Conservation (phyloP, 768 basidiomycete species). For the Suillus tomentosus region DNA sequence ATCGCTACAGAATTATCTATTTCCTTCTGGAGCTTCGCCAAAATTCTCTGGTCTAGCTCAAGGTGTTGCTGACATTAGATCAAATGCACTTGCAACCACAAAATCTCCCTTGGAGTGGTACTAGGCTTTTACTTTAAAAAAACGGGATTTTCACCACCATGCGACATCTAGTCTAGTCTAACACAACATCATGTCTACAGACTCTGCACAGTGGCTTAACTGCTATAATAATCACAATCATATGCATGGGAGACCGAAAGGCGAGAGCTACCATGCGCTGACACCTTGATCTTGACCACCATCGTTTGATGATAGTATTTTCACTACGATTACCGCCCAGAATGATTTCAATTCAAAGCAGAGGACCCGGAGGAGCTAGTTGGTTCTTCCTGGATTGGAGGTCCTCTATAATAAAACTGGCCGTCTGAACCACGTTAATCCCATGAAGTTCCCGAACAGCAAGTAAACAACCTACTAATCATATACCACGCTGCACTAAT, state of each 20-base stretch:
- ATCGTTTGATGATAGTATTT: neutral
- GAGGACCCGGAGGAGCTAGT: neutral
- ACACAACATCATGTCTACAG: neutral
- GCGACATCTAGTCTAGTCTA: neutral
- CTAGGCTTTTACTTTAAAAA: neutral
- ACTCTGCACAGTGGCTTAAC: neutral
- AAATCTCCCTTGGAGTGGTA: too few species aligned
- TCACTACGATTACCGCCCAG: too few species aligned
- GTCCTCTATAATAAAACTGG: slow-evolving; percentile 44
- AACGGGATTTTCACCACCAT: neutral
- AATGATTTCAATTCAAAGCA: neutral
- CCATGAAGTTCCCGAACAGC: neutral
- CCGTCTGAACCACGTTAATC: slow-evolving; percentile 36
- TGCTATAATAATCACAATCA: neutral
- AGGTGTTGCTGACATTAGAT: too few species aligned
- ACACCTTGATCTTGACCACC: neutral
- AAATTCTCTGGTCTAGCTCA: too few species aligned
- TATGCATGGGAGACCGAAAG: neutral
- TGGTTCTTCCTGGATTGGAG: slow-evolving; percentile 37
- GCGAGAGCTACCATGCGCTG: neutral
- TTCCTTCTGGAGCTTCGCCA: too few species aligned
- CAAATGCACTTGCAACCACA: too few species aligned
- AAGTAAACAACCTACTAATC: slow-evolving; percentile 43
- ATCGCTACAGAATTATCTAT: too few species aligned
- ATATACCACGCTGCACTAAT: slow-evolving; percentile 65